Evolutionary conservation across 306 rosid genomes (phyloP).

Genomic region (Dryas octopetala): DNA sequence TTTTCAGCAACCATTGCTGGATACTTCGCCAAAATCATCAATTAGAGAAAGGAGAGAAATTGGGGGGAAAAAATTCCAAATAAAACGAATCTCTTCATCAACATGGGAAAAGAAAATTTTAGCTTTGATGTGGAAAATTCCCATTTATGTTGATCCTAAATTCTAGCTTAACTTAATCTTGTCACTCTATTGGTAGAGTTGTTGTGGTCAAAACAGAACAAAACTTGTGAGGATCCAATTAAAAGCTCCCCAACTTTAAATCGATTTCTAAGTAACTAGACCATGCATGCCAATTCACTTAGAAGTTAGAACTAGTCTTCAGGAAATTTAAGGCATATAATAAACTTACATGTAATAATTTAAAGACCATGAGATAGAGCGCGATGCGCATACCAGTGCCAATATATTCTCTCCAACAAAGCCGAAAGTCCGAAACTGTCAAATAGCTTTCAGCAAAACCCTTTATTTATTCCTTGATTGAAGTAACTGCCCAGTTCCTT

Average conservation of each 20-base stretch:
- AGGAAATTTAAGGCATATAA: neutral
- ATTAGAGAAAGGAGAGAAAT: neutral
- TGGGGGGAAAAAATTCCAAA: slow-evolving; percentile 5
- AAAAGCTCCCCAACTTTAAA: neutral
- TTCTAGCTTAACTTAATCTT: neutral
- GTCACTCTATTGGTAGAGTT: neutral
- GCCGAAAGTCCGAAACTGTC: neutral
- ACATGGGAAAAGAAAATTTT: neutral
- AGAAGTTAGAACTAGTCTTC: slow-evolving; percentile 10
- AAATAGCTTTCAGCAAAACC: neutral
- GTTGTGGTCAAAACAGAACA: neutral
- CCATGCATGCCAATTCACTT: neutral
- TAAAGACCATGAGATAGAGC: neutral
- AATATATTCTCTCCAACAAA: neutral
- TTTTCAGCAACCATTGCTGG: slow-evolving; percentile 38
- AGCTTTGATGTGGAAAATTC: neutral
- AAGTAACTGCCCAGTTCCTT: no score
- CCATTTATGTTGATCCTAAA: slow-evolving; percentile 1
- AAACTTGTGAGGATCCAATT: neutral
- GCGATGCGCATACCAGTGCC: slow-evolving; percentile 9
- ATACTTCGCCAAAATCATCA: neutral
- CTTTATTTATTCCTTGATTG: neutral
- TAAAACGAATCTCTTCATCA: neutral
- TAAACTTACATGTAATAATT: neutral
- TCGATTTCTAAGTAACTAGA: neutral